These are phyloP conservation scores for Mycena floridula DNA, from an alignment of 768 basidiomycete species.

Conservation along the genomic window DNA sequence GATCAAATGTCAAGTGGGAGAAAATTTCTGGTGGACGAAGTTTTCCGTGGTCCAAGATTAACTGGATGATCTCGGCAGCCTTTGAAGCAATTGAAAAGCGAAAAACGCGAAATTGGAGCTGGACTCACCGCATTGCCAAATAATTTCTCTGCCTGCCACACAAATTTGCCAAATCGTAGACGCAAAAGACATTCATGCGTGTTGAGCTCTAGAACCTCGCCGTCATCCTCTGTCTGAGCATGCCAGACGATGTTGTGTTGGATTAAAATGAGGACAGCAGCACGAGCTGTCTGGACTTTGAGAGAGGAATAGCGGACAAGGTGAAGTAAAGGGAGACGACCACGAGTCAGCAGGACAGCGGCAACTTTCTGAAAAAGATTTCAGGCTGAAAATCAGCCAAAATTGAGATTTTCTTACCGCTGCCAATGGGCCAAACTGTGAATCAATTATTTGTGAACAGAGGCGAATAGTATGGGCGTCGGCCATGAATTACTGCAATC, in stretches of 20 bases:
- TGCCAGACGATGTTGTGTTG: slow-evolving; percentile 95
- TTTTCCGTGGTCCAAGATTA: slow-evolving; percentile 82
- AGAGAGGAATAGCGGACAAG: slow-evolving; percentile 64
- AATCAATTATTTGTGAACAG: slow-evolving; percentile 55
- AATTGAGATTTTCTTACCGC: slow-evolving; percentile 40
- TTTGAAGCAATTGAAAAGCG: slow-evolving; percentile 22
- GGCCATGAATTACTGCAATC: too few species aligned
- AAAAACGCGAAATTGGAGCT: slow-evolving; percentile 2
- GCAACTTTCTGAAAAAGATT: slow-evolving; percentile 54
- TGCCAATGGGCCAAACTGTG: slow-evolving; percentile 60
- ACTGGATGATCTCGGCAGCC: slow-evolving; percentile 72
- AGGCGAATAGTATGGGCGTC: slow-evolving; percentile 56
- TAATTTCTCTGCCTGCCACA: slow-evolving; percentile 64
- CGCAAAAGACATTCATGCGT: slow-evolving; percentile 77
- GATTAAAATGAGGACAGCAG: slow-evolving; percentile 69
- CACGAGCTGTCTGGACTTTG: slow-evolving; percentile 62
- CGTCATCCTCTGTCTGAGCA: slow-evolving; percentile 61
- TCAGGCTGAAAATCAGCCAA: not conserved
- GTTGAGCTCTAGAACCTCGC: slow-evolving; percentile 78
- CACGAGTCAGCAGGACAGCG: slow-evolving; percentile 68
- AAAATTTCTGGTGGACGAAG: slow-evolving; percentile 71
- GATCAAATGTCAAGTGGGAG: slow-evolving; percentile 40
- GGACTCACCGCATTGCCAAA: slow-evolving; percentile 55
- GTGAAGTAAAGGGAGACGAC: slow-evolving; percentile 70
- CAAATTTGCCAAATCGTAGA: slow-evolving; percentile 77